Conservation (phyloP, 208 protist genomes). For the Acanthamoeba castellanii region DNA sequence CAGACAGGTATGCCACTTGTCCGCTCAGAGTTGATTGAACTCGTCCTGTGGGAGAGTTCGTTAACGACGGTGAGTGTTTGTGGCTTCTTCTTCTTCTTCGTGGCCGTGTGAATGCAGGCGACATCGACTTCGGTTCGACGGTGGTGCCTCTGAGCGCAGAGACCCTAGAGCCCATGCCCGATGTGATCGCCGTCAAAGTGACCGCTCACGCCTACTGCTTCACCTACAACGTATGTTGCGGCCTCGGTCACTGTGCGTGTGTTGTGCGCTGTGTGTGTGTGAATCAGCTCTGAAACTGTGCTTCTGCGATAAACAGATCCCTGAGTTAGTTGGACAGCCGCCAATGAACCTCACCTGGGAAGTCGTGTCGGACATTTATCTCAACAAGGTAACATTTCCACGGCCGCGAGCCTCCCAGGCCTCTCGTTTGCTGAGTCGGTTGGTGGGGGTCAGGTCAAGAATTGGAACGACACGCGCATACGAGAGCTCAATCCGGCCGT, state of each 20-base stretch:
- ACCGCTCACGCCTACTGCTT: neutral
- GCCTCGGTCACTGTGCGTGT: neutral
- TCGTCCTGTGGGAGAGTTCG: too few relatives aligned
- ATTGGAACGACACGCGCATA: constrained; percentile 26
- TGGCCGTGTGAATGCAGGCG: neutral
- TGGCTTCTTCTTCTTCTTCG: neutral
- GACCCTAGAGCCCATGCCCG: neutral
- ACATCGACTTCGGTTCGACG: constrained; percentile 1
- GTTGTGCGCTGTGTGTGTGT: neutral
- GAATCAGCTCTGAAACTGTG: neutral
- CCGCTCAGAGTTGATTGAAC: too few relatives aligned
- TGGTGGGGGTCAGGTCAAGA: neutral
- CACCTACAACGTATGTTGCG: neutral
- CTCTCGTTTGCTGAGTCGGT: neutral
- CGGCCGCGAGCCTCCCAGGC: neutral
- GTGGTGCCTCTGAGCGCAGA: neutral
- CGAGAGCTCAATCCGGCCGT: neutral
- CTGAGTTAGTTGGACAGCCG: neutral
- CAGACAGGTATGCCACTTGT: neutral
- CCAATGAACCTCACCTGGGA: neutral
- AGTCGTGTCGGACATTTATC: neutral
- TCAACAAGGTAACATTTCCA: neutral
- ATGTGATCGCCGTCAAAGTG: constrained; percentile 17
- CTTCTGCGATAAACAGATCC: neutral
- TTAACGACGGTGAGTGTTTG: too few relatives aligned